A percentile compares a stretch with the other conserved stretches of the same genome.
Conservation (phyloP, 148 eudicot species). For the Silene latifolia region DNA sequence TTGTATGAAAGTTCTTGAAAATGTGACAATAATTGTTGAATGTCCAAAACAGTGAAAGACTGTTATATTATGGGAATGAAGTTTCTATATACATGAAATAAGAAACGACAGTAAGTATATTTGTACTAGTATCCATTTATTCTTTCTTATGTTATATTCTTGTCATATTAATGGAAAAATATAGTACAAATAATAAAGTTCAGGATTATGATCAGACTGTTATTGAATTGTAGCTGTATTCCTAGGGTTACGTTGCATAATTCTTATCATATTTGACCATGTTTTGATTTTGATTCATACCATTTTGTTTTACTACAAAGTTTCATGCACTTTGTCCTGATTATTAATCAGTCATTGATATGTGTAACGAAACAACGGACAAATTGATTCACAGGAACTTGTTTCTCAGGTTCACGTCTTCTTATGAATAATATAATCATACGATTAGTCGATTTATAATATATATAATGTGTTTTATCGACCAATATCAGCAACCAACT, state of each 20-base stretch:
- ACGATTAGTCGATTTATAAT: too few relatives aligned
- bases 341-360: not conserved
- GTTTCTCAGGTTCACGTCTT: not conserved
- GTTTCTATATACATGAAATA: slow-evolving; percentile 18
- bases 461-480: too few relatives aligned
- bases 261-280: not conserved
- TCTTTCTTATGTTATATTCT: not conserved
- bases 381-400: not conserved
- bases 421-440: too few relatives aligned
- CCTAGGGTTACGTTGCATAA: too few relatives aligned
- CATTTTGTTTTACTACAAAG: not conserved
- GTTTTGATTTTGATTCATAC: not conserved
- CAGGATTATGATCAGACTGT: not conserved
- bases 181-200: not conserved
- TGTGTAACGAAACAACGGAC: not conserved
- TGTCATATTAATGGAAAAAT: not conserved
- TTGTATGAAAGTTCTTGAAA: slow-evolving; percentile 10
- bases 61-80: slow-evolving; percentile 1
- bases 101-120: slow-evolving; percentile 9
- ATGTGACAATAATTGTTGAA: slow-evolving; percentile 16
- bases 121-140: not conserved
- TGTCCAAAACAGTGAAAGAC: slow-evolving; percentile 13
- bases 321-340: not conserved
- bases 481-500: too few relatives aligned
- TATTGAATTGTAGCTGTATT: not conserved